phyloP scores from a whole-genome alignment of 768 basidiomycete species.

The Tricholomella constricta region DNA sequence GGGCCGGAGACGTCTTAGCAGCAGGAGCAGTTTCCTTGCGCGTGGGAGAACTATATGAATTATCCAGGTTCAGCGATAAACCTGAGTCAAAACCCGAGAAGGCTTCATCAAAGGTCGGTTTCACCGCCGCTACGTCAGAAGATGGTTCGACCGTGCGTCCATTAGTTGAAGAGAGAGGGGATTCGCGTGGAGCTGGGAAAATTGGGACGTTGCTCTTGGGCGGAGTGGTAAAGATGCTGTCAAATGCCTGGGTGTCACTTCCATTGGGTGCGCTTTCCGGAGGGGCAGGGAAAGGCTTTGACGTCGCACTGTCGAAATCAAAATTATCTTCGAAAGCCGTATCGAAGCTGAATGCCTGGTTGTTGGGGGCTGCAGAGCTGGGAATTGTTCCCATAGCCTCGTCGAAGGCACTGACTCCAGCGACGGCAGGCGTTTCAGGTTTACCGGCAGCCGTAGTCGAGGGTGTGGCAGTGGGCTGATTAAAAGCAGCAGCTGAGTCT shows the following conservation, averaged over 20 bases:
- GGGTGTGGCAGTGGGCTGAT: constrained; percentile 25
- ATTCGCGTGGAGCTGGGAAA: constrained; percentile 1
- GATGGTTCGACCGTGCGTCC: constrained; percentile 2
- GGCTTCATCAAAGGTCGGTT: constrained; percentile 50
- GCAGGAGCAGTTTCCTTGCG: constrained; percentile 11
- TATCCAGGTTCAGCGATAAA: constrained; percentile 42
- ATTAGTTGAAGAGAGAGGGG: constrained; percentile 5
- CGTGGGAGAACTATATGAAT: constrained; percentile 34
- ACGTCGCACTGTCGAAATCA: constrained; percentile 52
- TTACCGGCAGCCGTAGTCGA: constrained; percentile 13
- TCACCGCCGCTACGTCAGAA: constrained; percentile 1
- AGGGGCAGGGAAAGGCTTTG: constrained; percentile 30
- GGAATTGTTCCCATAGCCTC: constrained; percentile 68
- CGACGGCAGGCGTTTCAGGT: constrained; percentile 24
- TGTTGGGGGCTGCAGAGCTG: constrained; percentile 33
- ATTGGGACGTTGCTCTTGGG: neutral
- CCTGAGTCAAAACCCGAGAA: constrained; percentile 51
- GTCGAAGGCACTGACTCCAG: constrained; percentile 71
- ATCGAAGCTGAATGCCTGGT: constrained; percentile 62
- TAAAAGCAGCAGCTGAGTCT: neutral
- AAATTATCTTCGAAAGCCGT: constrained; percentile 59
- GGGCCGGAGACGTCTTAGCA: constrained; percentile 16
- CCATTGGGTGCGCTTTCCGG: constrained; percentile 18
- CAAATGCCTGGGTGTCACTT: constrained; percentile 29
- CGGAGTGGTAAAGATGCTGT: constrained; percentile 31